A percentile compares a stretch with the other conserved stretches of the same genome.
phyloP scores from a whole-genome alignment of 2,329 filamentous ascomycete genomes.

The Bipolaris sorokiniana region DNA sequence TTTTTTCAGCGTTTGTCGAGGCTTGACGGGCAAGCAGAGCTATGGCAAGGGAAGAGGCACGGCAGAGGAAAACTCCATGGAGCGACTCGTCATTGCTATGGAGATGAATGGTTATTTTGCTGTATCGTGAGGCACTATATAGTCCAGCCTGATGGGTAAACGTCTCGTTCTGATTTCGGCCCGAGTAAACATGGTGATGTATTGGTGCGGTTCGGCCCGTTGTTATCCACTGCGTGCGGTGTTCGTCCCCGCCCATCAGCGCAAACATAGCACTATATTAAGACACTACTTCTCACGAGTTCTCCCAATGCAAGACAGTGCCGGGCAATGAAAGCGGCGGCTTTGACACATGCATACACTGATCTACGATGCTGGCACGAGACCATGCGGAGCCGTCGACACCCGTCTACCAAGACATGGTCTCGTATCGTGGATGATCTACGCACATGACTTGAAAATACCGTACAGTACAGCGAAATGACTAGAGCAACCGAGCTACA shows the following conservation, averaged over 20 bases:
- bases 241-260: too few relatives aligned
- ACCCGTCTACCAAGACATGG: not conserved
- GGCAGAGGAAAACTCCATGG: slow-evolving; percentile 65
- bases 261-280: too few relatives aligned
- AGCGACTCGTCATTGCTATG: slow-evolving; percentile 70
- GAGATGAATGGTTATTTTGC: slow-evolving; percentile 74
- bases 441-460: not conserved
- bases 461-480: too few relatives aligned
- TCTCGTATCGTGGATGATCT: not conserved
- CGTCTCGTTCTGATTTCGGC: not conserved
- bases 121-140: not conserved
- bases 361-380: not conserved
- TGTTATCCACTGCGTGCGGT: too few relatives aligned
- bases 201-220: too few relatives aligned
- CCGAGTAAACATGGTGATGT: not conserved
- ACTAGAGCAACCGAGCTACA: too few relatives aligned
- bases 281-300: too few relatives aligned
- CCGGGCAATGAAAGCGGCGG: too few relatives aligned
- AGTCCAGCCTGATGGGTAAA: not conserved
- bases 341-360: not conserved
- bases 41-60: slow-evolving; percentile 47
- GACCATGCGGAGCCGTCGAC: not conserved
- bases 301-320: too few relatives aligned
- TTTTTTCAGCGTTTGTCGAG: slow-evolving; percentile 75
- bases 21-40: slow-evolving; percentile 67